These are phyloP conservation scores for Erythrophleum ivorense DNA, from an alignment of 331 rosid genomes.

Conservation along the genomic window DNA sequence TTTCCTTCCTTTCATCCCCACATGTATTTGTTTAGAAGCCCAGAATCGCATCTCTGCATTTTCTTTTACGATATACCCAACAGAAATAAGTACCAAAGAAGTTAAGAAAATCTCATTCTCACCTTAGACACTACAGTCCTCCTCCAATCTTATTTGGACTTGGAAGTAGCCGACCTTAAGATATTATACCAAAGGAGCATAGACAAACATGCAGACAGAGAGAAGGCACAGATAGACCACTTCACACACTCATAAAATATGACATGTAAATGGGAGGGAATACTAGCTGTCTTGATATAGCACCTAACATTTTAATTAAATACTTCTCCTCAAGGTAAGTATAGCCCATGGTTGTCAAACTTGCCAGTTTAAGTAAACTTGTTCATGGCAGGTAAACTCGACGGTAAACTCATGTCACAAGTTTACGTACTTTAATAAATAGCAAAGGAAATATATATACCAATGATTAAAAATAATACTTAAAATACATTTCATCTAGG, in stretches of 20 bases:
- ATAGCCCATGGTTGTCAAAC: not conserved
- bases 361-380: not conserved
- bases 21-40: slow-evolving; percentile 5
- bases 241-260: not conserved
- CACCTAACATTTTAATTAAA: not conserved
- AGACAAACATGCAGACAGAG: not conserved
- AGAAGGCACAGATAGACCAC: no score
- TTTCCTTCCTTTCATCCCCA: slow-evolving; percentile 28
- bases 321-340: not conserved
- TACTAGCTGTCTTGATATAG: slow-evolving; percentile 15
- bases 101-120: not conserved
- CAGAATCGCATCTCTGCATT: slow-evolving; percentile 9
- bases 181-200: not conserved
- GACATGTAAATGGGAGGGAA: not conserved
- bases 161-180: slow-evolving; percentile 22
- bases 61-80: slow-evolving; percentile 1
- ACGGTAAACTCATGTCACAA: not conserved
- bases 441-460: not conserved
- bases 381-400: not conserved
- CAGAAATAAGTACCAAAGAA: not conserved
- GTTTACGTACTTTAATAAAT: not conserved
- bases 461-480: not conserved
- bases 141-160: slow-evolving; percentile 13
- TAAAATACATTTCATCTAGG: not conserved
- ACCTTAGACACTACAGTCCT: not conserved